Evolutionary conservation across 148 eudicot genomes (phyloP).

Genomic region (Dianthus caryophyllus): DNA sequence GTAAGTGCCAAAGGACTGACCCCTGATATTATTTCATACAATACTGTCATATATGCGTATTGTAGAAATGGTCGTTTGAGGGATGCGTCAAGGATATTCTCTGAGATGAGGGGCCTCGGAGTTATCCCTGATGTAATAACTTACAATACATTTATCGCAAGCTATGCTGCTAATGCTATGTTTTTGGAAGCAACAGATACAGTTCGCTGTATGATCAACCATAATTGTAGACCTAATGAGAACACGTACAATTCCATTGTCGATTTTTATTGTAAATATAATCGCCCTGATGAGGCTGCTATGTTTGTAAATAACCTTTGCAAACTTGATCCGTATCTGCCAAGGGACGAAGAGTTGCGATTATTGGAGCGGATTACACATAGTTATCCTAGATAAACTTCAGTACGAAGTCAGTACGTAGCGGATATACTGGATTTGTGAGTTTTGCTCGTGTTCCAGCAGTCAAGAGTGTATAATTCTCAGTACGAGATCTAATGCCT

Average conservation of each 20-base stretch:
- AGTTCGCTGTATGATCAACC: conserved; percentile 67
- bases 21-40: conserved; percentile 80
- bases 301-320: conserved; percentile 57
- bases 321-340: conserved; percentile 57
- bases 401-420: not conserved
- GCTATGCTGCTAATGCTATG: conserved; percentile 68
- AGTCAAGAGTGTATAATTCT: conserved; percentile 3
- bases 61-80: conserved; percentile 63
- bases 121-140: conserved; percentile 68
- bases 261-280: conserved; percentile 70
- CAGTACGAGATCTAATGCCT: conserved; percentile 2
- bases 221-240: conserved; percentile 68
- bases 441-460: conserved; percentile 6
- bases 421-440: not conserved
- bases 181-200: conserved; percentile 76
- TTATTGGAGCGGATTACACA: conserved; percentile 33
- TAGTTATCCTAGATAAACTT: conserved; percentile 12
- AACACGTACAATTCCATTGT: conserved; percentile 76
- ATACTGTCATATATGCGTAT: conserved; percentile 73
- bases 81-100: conserved; percentile 65
- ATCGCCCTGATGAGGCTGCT: conserved; percentile 57
- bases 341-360: conserved; percentile 56
- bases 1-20: conserved; percentile 55
- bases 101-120: conserved; percentile 57
- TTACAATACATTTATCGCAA: conserved; percentile 68